Conservation (phyloP, 306 rosid species). For the Trifolium repens region DNA sequence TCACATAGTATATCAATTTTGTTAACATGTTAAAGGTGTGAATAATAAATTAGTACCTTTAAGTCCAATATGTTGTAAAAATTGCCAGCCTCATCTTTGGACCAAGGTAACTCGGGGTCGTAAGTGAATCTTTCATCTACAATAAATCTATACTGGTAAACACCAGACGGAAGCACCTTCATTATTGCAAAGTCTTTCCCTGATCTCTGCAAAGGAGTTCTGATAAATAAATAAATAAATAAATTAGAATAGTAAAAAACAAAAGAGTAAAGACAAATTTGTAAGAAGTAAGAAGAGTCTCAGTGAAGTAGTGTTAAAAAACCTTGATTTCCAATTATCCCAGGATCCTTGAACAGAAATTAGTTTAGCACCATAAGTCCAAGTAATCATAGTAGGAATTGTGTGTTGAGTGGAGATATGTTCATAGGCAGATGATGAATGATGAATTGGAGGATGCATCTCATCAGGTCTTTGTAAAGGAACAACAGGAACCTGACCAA, state of each 20-base stretch:
- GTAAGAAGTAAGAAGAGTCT: background rate
- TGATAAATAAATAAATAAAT: constrained; percentile 49
- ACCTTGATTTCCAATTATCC: constrained; percentile 97
- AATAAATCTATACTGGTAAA: constrained; percentile 88
- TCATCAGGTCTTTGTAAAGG: constrained; percentile 93
- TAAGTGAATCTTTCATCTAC: constrained; percentile 88
- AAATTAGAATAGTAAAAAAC: constrained; percentile 30
- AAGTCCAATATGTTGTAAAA: constrained; percentile 80
- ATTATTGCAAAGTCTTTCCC: constrained; percentile 91
- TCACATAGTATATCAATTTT: constrained; percentile 1
- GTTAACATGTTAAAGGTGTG: constrained; percentile 1
- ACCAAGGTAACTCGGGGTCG: constrained; percentile 78
- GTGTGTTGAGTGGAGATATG: constrained; percentile 67
- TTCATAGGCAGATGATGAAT: constrained; percentile 62
- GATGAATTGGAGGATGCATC: constrained; percentile 42
- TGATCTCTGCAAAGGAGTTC: constrained; percentile 79
- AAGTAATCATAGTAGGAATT: constrained; percentile 92
- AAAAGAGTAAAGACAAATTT: constrained; percentile 24
- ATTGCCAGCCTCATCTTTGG: constrained; percentile 81
- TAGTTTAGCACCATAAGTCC: constrained; percentile 82
- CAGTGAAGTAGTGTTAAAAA: constrained; percentile 23
- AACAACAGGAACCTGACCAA: constrained; percentile 66
- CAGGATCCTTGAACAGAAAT: constrained; percentile 93
- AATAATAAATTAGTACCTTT: constrained; percentile 59
- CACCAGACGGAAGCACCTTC: constrained; percentile 96